Base-by-base conservation (phyloP, 1,284 basidiomycete species). In the Polyporus tsugae region DNA sequence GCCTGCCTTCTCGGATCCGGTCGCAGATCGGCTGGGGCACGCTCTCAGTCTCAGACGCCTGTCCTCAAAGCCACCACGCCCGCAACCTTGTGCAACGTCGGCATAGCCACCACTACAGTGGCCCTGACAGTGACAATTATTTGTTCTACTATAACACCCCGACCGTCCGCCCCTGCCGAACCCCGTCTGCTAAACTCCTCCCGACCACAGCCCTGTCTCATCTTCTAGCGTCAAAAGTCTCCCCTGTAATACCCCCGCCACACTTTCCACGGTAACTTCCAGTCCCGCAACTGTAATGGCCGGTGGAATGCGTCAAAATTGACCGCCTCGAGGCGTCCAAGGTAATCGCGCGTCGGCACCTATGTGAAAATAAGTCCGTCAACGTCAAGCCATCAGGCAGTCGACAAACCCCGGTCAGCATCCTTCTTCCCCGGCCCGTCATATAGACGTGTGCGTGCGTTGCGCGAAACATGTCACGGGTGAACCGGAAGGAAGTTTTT, bases 301-400 rank as follows among this genome's bases (percentile, higher is more conserved):
- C 89, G 85, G 70, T 92, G 82, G 80, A 96, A 98, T 19, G 89
- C 93, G 78, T 98, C 88, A 82, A 98, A 98, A 78, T 94, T 89
- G 66, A 85, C 86, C 62, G 85, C 84, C 78, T 97, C 94, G 66
- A 98, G 82, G 61, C 91, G 86, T 70, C 84, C 82, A 55, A 98
- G 84, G 80, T 92, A 95, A 57, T 86, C 87, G 70, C 87, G 85
- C 29, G 93, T 89, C 4, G 95, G 92, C 29, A 96, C 86, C 93
- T 96, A 75, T 60, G 39, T 15, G 39, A 60, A 60, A 41, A 60
- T 52, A 60, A 25, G 58, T 57, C 42, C 57, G 62, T 72, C 64
- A 73, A 63, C 44, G 46, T 44, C 36, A n/a, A 39, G 38, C 42
- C 58, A 60, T 36, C 35, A 36, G 22, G 38, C 58, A 60, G 11